phyloP scores from a whole-genome alignment of 192 early-diverging fungal genomes.

The Ambispora gerdemannii region DNA sequence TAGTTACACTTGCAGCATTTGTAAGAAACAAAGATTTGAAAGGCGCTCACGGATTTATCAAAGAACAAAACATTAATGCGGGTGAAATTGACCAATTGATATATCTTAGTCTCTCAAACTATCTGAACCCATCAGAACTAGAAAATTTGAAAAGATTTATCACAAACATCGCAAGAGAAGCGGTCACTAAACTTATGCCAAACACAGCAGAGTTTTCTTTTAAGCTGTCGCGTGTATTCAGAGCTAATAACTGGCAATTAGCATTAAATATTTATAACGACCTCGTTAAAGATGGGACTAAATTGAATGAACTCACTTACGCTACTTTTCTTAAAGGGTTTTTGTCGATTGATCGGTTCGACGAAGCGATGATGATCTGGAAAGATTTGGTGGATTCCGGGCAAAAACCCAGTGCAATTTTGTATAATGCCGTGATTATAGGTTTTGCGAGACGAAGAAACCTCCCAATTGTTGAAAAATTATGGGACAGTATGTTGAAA shows the following conservation, averaged over 20 bases:
- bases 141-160: neutral
- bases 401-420: neutral
- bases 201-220: neutral
- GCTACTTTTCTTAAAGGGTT: constrained; percentile 19
- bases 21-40: neutral
- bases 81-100: neutral
- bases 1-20: neutral
- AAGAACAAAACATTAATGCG: neutral
- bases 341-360: constrained; percentile 7
- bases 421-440: constrained; percentile 9
- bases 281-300: neutral
- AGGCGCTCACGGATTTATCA: neutral
- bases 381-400: constrained; percentile 4
- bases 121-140: neutral
- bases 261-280: neutral
- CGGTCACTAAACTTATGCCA: neutral
- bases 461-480: neutral
- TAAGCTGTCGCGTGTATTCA: neutral
- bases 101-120: neutral
- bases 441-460: constrained; percentile 18
- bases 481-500: constrained; percentile 18
- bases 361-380: neutral
- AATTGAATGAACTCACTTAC: constrained; percentile 5
- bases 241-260: neutral
- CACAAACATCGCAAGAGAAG: neutral